Evolutionary conservation across 345 rosid genomes (phyloP).

Genomic region (Lepidium sativum): DNA sequence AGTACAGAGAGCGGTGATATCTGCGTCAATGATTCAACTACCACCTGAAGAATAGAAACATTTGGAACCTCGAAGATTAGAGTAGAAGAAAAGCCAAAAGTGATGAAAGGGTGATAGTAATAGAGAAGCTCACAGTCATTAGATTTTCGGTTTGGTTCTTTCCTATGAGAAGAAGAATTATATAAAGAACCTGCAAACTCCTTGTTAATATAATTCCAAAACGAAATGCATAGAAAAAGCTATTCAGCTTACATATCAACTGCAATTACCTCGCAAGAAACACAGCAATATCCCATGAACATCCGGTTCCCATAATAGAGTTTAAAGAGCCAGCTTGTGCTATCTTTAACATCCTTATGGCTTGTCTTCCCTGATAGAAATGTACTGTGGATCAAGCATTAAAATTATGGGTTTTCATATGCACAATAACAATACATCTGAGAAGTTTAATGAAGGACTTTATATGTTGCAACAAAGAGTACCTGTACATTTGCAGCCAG

Average conservation of each 20-base stretch:
- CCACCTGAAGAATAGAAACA: conserved; percentile 34
- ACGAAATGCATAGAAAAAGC: background rate
- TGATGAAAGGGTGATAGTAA: background rate
- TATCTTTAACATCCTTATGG: conserved; percentile 93
- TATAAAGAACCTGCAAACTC: conserved; percentile 64
- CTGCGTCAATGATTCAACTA: conserved; percentile 33
- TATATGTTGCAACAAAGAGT: background rate
- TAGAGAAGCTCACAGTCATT: conserved; percentile 45
- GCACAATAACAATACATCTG: background rate
- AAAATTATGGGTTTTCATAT: background rate
- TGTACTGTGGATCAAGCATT: conserved; percentile 51
- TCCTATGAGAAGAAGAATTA: conserved; percentile 59
- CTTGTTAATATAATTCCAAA: background rate
- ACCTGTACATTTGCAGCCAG: conserved; percentile 98
- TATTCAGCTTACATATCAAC: background rate
- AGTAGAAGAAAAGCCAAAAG: background rate
- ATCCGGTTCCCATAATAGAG: conserved; percentile 87
- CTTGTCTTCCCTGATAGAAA: conserved; percentile 79
- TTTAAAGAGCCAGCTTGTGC: conserved; percentile 84
- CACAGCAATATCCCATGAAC: conserved; percentile 92
- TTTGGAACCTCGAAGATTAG: conserved; percentile 1
- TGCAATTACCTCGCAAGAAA: conserved; percentile 74
- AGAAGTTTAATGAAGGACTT: background rate
- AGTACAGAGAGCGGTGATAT: conserved; percentile 44
- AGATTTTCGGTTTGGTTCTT: conserved; percentile 51